A percentile compares a stretch with the other conserved stretches of the same genome.
These are phyloP conservation scores for Curvularia verruculosa DNA, from an alignment of 2,329 filamentous ascomycete genomes.

Conservation along the genomic window DNA sequence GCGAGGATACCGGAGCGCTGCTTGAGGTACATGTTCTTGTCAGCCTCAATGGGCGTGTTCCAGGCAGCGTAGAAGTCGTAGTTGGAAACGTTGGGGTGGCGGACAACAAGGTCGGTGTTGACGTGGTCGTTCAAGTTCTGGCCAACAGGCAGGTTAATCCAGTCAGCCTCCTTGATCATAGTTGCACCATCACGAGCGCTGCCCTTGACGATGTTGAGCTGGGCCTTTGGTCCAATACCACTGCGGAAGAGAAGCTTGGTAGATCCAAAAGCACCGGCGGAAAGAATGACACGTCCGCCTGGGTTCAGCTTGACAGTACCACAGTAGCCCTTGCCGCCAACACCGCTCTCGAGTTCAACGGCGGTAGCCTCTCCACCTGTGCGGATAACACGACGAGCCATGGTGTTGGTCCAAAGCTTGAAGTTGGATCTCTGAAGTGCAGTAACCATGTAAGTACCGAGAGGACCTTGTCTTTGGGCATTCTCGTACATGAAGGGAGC, in stretches of 20 bases:
- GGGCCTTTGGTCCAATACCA: conserved; percentile 67
- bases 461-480: conserved; percentile 71
- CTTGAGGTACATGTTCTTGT: conserved; percentile 52
- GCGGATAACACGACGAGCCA: conserved; percentile 70
- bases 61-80: conserved; percentile 72
- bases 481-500: conserved; percentile 71
- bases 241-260: conserved; percentile 71
- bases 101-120: conserved; percentile 63
- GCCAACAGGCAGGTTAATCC: conserved; percentile 61
- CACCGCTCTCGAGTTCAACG: conserved; percentile 70
- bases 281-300: conserved; percentile 69
- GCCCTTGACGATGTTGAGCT: conserved; percentile 54
- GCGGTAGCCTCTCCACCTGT: conserved; percentile 67
- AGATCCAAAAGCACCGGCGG: conserved; percentile 72
- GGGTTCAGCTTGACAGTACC: conserved; percentile 67
- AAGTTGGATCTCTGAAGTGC: conserved; percentile 68
- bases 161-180: conserved; percentile 53
- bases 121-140: conserved; percentile 60
- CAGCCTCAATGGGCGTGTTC: conserved; percentile 50
- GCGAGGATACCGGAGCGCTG: conserved; percentile 65
- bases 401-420: conserved; percentile 68
- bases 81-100: conserved; percentile 60
- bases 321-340: conserved; percentile 58
- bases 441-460: conserved; percentile 72
- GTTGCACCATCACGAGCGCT: conserved; percentile 52